Base-by-base conservation (phyloP, 768 basidiomycete genomes). In the Hypholoma sublateritium region DNA sequence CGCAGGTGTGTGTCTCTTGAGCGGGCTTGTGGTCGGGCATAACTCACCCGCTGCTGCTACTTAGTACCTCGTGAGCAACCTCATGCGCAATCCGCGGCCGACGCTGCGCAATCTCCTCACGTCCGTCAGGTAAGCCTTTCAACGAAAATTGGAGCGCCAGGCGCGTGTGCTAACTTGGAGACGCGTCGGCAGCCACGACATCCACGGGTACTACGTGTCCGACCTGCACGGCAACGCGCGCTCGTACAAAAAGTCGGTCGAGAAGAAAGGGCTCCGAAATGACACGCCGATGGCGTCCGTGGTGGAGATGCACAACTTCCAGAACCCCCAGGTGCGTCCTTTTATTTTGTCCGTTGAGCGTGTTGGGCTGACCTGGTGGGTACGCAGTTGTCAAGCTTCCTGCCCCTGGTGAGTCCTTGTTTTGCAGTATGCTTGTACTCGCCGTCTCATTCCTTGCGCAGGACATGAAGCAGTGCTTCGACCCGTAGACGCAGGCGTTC, bases 141-240 rank as follows among this genome's bases (percentile, higher is more conserved):
- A n/a, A 6, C 2, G 37, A 8, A 11, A 16, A 13, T 24, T 45
- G 14, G 17, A 14, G 21, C 41, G 35, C 3, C 14, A 7, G 0
- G 7, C 21, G 22, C 28, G 28, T 9, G 21, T 28, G 19, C 25
- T 55, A 16, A 45, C 14, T 3, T 45, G 37, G 11, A 17, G 28
- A 9, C 5, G 28, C 28, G 28, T 32, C 4, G 22, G 6, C 22
- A 73, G 73, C 55, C 72, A 74, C 53, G 66, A 70, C 8, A 69
- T 76, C 8, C 72, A 74, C 50, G 49, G 39, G 13, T 63, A 65
- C 34, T 70, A 72, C 49, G 56, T 72, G 6, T 24, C 5, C 11
- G 46, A 55, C 6, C 43, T 74, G 36, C 74, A 76, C 46, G 47
- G 58, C 2, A 39, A 59, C 3, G 57, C 68, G 0, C 60, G 65